Conservation (phyloP, 257 asterid species). For the Salvia rosmarinus region DNA sequence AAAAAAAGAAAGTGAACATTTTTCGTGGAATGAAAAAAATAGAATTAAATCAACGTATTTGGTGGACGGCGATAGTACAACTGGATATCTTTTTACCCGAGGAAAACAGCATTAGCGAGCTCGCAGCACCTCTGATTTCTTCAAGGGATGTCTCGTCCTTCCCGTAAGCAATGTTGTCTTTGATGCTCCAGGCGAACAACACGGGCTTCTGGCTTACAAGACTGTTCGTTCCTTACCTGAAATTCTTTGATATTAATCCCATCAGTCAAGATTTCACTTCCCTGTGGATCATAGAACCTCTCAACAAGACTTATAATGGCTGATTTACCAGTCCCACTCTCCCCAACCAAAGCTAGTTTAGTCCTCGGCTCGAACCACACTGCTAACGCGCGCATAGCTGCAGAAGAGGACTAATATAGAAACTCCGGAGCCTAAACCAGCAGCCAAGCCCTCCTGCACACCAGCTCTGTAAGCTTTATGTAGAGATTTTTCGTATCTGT, state of each 20-base stretch:
- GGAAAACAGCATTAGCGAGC: slow-evolving; percentile 54
- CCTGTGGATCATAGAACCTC: slow-evolving; percentile 66
- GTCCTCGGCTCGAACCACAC: slow-evolving; percentile 70
- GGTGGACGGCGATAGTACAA: too few relatives aligned
- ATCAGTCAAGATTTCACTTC: slow-evolving; percentile 55
- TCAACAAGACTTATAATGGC: slow-evolving; percentile 48
- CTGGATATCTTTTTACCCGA: too few relatives aligned
- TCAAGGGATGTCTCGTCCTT: slow-evolving; percentile 42
- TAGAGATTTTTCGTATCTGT: slow-evolving; percentile 48
- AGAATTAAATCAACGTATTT: too few relatives aligned
- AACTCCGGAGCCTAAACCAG: slow-evolving; percentile 63
- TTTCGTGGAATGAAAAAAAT: too few relatives aligned
- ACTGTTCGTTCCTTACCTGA: slow-evolving; percentile 50
- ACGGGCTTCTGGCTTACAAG: slow-evolving; percentile 66
- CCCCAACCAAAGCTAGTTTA: slow-evolving; percentile 57
- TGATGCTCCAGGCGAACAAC: slow-evolving; percentile 45
- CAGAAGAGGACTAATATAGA: slow-evolving; percentile 45
- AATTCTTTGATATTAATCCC: slow-evolving; percentile 53
- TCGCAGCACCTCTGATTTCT: slow-evolving; percentile 48
- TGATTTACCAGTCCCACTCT: slow-evolving; percentile 70
- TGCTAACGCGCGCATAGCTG: slow-evolving; percentile 66
- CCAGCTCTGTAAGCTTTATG: slow-evolving; percentile 53
- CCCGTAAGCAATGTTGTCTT: slow-evolving; percentile 54
- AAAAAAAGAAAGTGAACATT: too few relatives aligned
- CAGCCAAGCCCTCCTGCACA: slow-evolving; percentile 61